Percentiles rank a stretch among this genome's conserved stretches.
Conservation (phyloP, 495 filamentous ascomycete genomes). For the Beverwykella pulmonaria region DNA sequence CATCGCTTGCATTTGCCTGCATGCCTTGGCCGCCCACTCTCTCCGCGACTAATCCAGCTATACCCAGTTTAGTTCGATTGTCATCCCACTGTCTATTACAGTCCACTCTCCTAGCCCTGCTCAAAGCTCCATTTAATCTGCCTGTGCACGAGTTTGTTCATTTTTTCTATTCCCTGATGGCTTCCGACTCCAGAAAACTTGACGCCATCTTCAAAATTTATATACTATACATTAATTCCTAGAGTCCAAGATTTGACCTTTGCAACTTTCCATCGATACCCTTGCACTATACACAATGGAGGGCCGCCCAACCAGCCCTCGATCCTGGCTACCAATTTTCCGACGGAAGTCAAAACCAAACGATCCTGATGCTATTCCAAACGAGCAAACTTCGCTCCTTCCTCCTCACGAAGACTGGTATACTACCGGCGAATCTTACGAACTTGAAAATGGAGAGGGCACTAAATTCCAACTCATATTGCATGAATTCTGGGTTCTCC, state of each 20-base stretch:
- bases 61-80: conserved; percentile 1
- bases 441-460: conserved; percentile 40
- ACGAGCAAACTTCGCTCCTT: conserved; percentile 37
- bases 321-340: conserved; percentile 44
- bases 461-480: conserved; percentile 47
- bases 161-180: conserved; percentile 1
- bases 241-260: not conserved
- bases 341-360: conserved; percentile 35
- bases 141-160: not conserved
- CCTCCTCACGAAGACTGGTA: conserved; percentile 37
- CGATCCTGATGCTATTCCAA: conserved; percentile 26
- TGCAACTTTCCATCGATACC: not conserved
- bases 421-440: conserved; percentile 40
- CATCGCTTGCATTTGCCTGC: conserved; percentile 14
- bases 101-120: not conserved
- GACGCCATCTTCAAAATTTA: not conserved
- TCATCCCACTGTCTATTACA: conserved; percentile 25
- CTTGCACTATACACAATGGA: conserved; percentile 38
- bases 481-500: conserved; percentile 67
- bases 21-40: not conserved
- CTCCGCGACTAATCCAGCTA: conserved; percentile 11
- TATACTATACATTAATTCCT: not conserved
- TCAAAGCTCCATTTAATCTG: not conserved
- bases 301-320: conserved; percentile 34
- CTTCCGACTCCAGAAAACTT: not conserved